A percentile compares a stretch with the other conserved stretches of the same genome.
phyloP scores from a whole-genome alignment of 495 filamentous ascomycete genomes.

The Aspergillus nidulans region DNA sequence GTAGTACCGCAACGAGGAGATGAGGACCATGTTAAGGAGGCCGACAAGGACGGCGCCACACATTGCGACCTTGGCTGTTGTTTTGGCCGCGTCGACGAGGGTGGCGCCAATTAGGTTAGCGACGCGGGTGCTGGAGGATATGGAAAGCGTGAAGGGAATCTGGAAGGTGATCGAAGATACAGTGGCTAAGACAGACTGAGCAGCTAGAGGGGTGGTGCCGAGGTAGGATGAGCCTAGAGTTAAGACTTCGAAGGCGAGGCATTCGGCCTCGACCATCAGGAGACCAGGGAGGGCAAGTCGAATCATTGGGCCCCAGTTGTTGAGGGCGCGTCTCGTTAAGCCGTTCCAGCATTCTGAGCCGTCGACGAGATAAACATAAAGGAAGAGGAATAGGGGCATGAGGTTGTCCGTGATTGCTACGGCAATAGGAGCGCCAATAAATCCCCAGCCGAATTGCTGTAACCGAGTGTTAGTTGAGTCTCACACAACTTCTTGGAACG shows the following conservation, averaged over 20 bases:
- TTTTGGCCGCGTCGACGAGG: constrained; percentile 65
- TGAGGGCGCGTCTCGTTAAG: constrained; percentile 61
- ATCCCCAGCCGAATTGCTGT: constrained; percentile 67
- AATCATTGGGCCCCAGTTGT: constrained; percentile 87
- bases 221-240: constrained; percentile 69
- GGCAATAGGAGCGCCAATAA: constrained; percentile 78
- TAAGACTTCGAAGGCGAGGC: constrained; percentile 76
- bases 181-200: constrained; percentile 62
- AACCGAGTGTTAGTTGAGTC: background rate
- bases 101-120: constrained; percentile 67
- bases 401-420: constrained; percentile 77
- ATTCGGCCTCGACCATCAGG: constrained; percentile 90
- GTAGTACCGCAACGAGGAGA: constrained; percentile 58
- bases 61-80: constrained; percentile 65
- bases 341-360: constrained; percentile 76
- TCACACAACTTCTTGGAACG: constrained; percentile 14
- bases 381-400: constrained; percentile 68
- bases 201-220: constrained; percentile 63
- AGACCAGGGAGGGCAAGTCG: constrained; percentile 78
- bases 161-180: constrained; percentile 59
- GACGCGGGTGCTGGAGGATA: constrained; percentile 59
- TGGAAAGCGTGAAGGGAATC: constrained; percentile 61
- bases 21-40: constrained; percentile 65
- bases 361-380: constrained; percentile 59
- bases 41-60: constrained; percentile 64